phyloP scores from a whole-genome alignment of 202 grass and related monocot genomes.

The Zizania palustris region DNA sequence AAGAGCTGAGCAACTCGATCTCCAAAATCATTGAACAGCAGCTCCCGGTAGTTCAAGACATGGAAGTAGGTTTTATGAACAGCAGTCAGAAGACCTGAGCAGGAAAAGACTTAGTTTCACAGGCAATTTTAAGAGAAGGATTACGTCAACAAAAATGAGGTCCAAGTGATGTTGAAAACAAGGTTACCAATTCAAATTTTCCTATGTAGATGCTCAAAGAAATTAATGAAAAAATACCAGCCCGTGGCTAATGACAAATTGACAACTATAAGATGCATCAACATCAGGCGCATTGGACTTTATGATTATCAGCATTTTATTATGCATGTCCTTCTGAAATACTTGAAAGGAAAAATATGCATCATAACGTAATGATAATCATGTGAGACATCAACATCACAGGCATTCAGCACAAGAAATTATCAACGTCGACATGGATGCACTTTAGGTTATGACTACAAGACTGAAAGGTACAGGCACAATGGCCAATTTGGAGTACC shows the following conservation, averaged over 20 bases:
- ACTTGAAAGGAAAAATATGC: not conserved
- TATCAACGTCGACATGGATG: conserved; percentile 14
- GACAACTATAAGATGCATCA: conserved; percentile 11
- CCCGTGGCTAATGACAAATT: conserved; percentile 7
- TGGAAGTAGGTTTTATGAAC: conserved; percentile 59
- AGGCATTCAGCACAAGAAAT: conserved; percentile 24
- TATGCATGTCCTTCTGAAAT: conserved; percentile 5
- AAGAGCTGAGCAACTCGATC: conserved; percentile 82
- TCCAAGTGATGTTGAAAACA: not conserved
- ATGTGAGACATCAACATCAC: conserved; percentile 35
- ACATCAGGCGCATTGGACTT: conserved; percentile 9
- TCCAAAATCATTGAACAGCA: conserved; percentile 86
- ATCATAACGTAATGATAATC: conserved; percentile 21
- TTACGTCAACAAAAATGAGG: not conserved
- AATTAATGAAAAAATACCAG: conserved; percentile 15
- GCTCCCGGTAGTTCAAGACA: conserved; percentile 66
- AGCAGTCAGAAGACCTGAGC: conserved; percentile 75
- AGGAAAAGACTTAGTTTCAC: conserved; percentile 32
- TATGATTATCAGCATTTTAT: not conserved
- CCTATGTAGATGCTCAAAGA: not conserved
- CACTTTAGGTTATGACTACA: conserved; percentile 27
- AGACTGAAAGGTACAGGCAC: conserved; percentile 32
- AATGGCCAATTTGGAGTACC: conserved; percentile 11
- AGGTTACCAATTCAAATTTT: conserved; percentile 17
- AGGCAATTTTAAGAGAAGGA: conserved; percentile 9